Conservation (phyloP, 768 basidiomycete genomes). For the Kwoniella mangroviensis region DNA sequence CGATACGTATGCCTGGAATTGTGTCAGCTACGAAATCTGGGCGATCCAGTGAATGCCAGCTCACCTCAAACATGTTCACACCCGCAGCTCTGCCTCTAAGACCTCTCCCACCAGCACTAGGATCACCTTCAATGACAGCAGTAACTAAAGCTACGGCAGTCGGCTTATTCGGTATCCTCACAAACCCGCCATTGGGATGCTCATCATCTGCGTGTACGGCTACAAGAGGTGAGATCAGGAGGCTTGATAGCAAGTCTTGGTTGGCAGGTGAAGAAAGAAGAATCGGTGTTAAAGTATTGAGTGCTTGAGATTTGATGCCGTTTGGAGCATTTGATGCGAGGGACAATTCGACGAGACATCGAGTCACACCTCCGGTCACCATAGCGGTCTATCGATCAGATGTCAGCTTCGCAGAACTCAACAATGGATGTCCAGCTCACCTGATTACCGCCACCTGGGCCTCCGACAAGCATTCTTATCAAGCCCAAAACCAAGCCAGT, state of each 20-base stretch:
- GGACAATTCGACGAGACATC: conserved; percentile 83
- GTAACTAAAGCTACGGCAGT: conserved; percentile 82
- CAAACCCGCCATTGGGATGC: conserved; percentile 55
- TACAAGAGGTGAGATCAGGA: conserved; percentile 70
- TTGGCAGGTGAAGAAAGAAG: conserved; percentile 70
- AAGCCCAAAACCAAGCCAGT: conserved; percentile 77
- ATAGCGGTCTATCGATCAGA: conserved; percentile 51
- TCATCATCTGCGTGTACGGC: conserved; percentile 74
- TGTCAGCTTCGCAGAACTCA: not conserved
- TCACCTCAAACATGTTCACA: conserved; percentile 80
- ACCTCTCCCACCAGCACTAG: conserved; percentile 73
- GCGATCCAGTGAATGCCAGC: conserved; percentile 1
- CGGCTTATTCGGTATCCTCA: conserved; percentile 77
- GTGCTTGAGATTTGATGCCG: conserved; percentile 77
- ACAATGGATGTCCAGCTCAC: conserved; percentile 25
- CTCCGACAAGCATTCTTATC: conserved; percentile 77
- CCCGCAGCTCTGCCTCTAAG: conserved; percentile 75
- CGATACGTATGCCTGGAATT: conserved; percentile 53
- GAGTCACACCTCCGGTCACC: conserved; percentile 61
- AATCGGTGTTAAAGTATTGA: conserved; percentile 68
- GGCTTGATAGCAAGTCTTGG: conserved; percentile 74
- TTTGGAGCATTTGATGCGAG: conserved; percentile 94
- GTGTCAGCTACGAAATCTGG: not conserved
- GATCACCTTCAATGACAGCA: conserved; percentile 84
- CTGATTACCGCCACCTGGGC: conserved; percentile 60